These are phyloP conservation scores for Claviceps citrina DNA, from an alignment of 2,329 filamentous ascomycete species.

Conservation along the genomic window DNA sequence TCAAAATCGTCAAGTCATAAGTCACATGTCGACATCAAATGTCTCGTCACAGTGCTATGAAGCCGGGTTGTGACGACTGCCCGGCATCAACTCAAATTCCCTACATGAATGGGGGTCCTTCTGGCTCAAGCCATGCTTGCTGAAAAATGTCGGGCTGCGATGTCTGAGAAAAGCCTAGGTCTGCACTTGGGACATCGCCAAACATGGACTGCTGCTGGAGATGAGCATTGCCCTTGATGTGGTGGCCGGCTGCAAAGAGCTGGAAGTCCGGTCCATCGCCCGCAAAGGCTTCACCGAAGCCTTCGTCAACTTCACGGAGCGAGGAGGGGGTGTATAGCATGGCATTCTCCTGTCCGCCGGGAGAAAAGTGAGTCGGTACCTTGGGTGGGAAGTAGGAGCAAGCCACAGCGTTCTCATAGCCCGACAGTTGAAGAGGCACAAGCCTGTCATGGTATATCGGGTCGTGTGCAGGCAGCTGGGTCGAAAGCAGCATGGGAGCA, in stretches of 20 bases:
- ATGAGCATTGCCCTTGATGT: constrained; percentile 24
- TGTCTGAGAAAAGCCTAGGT: constrained; percentile 35
- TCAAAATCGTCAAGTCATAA: too few species aligned
- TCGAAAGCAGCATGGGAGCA: constrained; percentile 40
- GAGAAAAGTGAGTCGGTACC: constrained; percentile 44
- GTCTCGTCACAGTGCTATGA: too few species aligned
- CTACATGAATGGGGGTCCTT: too few species aligned
- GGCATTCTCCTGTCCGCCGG: constrained; percentile 49
- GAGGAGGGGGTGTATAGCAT: constrained; percentile 56
- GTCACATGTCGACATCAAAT: too few species aligned
- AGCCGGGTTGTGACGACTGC: too few species aligned
- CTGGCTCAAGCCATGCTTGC: constrained; percentile 20
- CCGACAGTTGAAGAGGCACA: constrained; percentile 26
- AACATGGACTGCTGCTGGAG: constrained; percentile 35
- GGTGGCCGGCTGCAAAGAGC: constrained; percentile 34
- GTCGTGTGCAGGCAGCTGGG: constrained; percentile 25
- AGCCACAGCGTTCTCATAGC: constrained; percentile 15
- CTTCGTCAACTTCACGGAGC: constrained; percentile 47
- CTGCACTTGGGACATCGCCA: constrained; percentile 33
- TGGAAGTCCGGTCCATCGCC: constrained; percentile 45
- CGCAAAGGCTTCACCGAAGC: constrained; percentile 40
- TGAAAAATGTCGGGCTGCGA: constrained; percentile 36
- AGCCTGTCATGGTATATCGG: constrained; percentile 28
- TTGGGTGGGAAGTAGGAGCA: constrained; percentile 9
- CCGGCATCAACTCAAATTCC: too few species aligned